phyloP scores from a whole-genome alignment of 2,329 filamentous ascomycete species.

The Aspergillus sp. region DNA sequence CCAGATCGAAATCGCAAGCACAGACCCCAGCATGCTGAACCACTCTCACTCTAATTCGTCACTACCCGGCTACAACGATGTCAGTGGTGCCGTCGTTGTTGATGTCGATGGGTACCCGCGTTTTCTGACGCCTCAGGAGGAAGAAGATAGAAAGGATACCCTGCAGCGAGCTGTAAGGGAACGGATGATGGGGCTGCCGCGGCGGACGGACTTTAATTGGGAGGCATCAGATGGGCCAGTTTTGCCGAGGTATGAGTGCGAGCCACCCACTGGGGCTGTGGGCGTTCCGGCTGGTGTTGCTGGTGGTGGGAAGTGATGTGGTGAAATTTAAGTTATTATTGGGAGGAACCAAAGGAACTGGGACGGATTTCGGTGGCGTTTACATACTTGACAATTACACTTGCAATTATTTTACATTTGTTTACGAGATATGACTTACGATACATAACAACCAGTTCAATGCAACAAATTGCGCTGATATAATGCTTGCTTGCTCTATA shows the following conservation, averaged over 20 bases:
- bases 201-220: slow-evolving; percentile 23
- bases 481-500: not conserved
- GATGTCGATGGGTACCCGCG: slow-evolving; percentile 22
- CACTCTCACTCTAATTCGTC: not conserved
- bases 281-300: not conserved
- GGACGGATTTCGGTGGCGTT: too few relatives aligned
- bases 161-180: slow-evolving; percentile 24
- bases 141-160: slow-evolving; percentile 17
- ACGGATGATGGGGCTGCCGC: slow-evolving; percentile 25
- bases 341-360: too few relatives aligned
- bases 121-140: slow-evolving; percentile 27
- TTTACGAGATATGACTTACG: too few relatives aligned
- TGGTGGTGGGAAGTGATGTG: not conserved
- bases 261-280: not conserved
- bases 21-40: not conserved
- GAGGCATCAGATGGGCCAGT: slow-evolving; percentile 8
- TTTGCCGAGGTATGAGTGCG: slow-evolving; percentile 17
- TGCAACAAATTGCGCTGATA: not conserved
- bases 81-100: slow-evolving; percentile 27
- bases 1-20: not conserved
- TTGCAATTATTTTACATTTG: too few relatives aligned
- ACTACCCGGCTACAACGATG: slow-evolving; percentile 26
- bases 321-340: not conserved
- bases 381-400: too few relatives aligned
- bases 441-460: too few relatives aligned